These are phyloP conservation scores for Sphaerostilbella broomeana DNA, from an alignment of 2,329 filamentous ascomycete species.

Conservation along the genomic window DNA sequence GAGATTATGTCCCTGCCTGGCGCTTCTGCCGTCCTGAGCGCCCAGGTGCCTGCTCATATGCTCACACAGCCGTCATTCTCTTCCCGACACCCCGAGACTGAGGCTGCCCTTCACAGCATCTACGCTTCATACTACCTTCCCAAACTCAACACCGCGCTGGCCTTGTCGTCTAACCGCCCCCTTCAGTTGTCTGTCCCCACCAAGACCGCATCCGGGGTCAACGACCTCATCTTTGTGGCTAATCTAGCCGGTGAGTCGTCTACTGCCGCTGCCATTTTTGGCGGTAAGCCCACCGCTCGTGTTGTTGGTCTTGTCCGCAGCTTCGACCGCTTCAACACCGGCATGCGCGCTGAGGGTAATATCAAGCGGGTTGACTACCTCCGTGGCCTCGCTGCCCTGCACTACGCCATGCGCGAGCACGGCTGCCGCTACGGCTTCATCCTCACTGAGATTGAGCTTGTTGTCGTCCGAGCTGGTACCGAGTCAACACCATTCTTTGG, in stretches of 20 bases:
- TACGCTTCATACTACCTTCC: conserved; percentile 74
- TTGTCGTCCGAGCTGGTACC: conserved; percentile 76
- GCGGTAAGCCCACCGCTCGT: conserved; percentile 45
- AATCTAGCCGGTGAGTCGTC: conserved; percentile 51
- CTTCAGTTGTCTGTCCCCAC: conserved; percentile 44
- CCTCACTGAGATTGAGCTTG: conserved; percentile 89
- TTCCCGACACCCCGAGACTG: conserved; percentile 68
- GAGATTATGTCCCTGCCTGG: conserved; percentile 68
- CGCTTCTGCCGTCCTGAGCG: conserved; percentile 65
- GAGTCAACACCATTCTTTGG: conserved; percentile 74
- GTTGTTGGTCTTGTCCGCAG: conserved; percentile 82
- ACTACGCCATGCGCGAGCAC: conserved; percentile 89
- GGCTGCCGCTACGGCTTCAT: conserved; percentile 93
- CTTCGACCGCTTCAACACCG: conserved; percentile 92
- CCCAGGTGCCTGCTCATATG: conserved; percentile 55
- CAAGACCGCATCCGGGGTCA: conserved; percentile 27
- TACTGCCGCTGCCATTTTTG: conserved; percentile 48
- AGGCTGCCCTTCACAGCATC: conserved; percentile 66
- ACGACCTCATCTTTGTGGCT: conserved; percentile 59
- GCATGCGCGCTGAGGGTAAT: conserved; percentile 80
- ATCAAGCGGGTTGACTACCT: conserved; percentile 86
- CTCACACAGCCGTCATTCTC: conserved; percentile 53
- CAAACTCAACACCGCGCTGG: conserved; percentile 79
- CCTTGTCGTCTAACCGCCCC: conserved; percentile 63
- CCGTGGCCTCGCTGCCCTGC: conserved; percentile 75